A percentile compares a stretch with the other conserved stretches of the same genome.
Evolutionary conservation across 1,284 basidiomycete species (phyloP).

Genomic region (Puccinia novopanici): DNA sequence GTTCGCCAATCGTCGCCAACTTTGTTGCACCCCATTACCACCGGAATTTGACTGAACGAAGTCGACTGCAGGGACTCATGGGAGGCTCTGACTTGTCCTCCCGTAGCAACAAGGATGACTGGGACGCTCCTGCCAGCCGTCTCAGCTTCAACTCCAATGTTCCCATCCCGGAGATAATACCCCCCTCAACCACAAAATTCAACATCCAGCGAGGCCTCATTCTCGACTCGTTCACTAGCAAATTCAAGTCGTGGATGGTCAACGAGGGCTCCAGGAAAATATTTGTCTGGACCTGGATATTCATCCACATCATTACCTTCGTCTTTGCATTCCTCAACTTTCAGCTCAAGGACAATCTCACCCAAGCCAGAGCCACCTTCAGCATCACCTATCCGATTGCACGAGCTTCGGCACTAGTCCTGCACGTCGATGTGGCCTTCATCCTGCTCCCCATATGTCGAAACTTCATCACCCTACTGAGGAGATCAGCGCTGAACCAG

Average conservation of each 20-base stretch:
- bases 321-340: neutral
- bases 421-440: slow-evolving; percentile 83
- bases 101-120: neutral
- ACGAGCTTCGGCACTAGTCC: slow-evolving; percentile 76
- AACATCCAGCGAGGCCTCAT: slow-evolving; percentile 32
- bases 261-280: slow-evolving; percentile 67
- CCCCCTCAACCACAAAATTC: slow-evolving; percentile 13
- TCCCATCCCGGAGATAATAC: neutral
- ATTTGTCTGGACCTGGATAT: slow-evolving; percentile 22
- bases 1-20: slow-evolving; percentile 9
- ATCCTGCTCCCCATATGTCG: slow-evolving; percentile 87
- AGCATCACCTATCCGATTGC: slow-evolving; percentile 66
- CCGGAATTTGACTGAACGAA: slow-evolving; percentile 15
- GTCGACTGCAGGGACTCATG: slow-evolving; percentile 21
- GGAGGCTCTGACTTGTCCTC: slow-evolving; percentile 19
- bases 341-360: slow-evolving; percentile 54
- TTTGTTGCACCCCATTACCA: neutral
- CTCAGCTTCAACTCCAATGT: slow-evolving; percentile 17
- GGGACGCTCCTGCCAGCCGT: neutral
- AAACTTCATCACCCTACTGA: slow-evolving; percentile 80
- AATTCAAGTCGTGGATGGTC: slow-evolving; percentile 77
- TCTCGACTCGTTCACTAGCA: neutral
- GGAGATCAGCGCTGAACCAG: slow-evolving; percentile 76
- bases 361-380: slow-evolving; percentile 51
- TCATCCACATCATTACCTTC: slow-evolving; percentile 13